Conservation (phyloP, 2,329 filamentous ascomycete species). For the Penicillium decumbens region DNA sequence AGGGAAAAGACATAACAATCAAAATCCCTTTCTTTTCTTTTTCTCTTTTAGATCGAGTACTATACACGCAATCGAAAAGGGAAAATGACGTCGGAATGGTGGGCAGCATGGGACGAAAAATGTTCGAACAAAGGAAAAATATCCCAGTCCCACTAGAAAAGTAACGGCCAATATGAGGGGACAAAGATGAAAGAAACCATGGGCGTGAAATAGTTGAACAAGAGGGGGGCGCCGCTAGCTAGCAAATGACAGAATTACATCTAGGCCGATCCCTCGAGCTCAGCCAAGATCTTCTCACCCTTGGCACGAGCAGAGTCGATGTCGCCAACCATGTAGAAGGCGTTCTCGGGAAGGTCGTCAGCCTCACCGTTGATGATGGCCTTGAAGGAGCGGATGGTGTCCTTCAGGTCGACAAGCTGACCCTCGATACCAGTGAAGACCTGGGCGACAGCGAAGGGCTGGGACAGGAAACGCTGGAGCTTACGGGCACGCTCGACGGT, state of each 20-base stretch:
- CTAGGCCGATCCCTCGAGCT: conserved; percentile 64
- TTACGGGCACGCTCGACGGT: conserved; percentile 99
- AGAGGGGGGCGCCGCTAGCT: conserved; percentile 32
- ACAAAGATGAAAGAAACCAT: conserved; percentile 4
- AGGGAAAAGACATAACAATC: conserved; percentile 12
- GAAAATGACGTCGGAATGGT: conserved; percentile 22
- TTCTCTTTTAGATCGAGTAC: conserved; percentile 37
- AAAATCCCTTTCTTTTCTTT: conserved; percentile 22
- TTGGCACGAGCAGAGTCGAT: conserved; percentile 87
- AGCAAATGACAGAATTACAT: conserved; percentile 42
- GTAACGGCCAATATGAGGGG: conserved; percentile 12
- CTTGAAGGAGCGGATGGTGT: conserved; percentile 97
- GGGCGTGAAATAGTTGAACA: conserved; percentile 11
- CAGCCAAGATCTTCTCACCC: conserved; percentile 99
- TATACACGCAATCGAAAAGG: conserved; percentile 41
- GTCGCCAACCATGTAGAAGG: conserved; percentile 98
- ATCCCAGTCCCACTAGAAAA: conserved; percentile 20
- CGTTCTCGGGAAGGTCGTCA: conserved; percentile 89
- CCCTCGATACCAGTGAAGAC: conserved; percentile 80
- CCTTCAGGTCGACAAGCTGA: conserved; percentile 95
- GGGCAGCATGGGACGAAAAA: conserved; percentile 6
- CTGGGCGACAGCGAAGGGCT: conserved; percentile 90
- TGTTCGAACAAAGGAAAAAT: conserved; percentile 28
- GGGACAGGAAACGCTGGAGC: conserved; percentile 98
- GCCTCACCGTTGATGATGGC: conserved; percentile 90